Evolutionary conservation across 306 rosid species (phyloP).

Genomic region (Fagus sylvatica): DNA sequence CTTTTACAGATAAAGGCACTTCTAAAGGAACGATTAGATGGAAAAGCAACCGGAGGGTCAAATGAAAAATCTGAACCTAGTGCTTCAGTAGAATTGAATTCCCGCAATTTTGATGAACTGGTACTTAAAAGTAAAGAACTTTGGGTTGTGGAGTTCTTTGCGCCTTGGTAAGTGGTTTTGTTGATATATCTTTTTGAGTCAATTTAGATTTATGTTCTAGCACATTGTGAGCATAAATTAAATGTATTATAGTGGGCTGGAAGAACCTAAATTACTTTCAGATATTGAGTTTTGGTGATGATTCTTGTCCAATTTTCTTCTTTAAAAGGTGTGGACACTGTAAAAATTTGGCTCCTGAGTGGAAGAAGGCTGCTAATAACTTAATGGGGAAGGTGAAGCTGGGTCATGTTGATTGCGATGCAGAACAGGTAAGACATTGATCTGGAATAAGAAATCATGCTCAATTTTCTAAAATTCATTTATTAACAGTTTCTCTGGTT

Average conservation of each 20-base stretch:
- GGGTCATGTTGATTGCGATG: conserved; percentile 98
- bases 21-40: conserved; percentile 82
- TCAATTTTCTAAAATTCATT: neutral
- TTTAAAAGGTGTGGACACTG: conserved; percentile 95
- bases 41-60: conserved; percentile 82
- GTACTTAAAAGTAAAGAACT: conserved; percentile 93
- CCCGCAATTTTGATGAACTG: conserved; percentile 77
- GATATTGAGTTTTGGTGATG: conserved; percentile 14
- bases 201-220: neutral
- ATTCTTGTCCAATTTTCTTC: conserved; percentile 23
- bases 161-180: conserved; percentile 72
- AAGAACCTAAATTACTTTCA: conserved; percentile 10
- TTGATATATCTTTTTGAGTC: neutral
- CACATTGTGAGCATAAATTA: conserved; percentile 1
- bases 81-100: conserved; percentile 77
- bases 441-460: neutral
- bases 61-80: conserved; percentile 69
- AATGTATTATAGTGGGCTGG: neutral
- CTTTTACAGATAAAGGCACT: conserved; percentile 69
- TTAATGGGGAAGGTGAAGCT: conserved; percentile 89
- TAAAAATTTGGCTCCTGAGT: conserved; percentile 93
- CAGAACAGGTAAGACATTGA: conserved; percentile 66
- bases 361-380: conserved; percentile 82
- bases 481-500: neutral
- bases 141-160: conserved; percentile 98